Percentiles rank a stretch among this genome's conserved stretches.
Evolutionary conservation across 805 yeast genomes (phyloP).

Genomic region (Cyberlindnera bimundalis): DNA sequence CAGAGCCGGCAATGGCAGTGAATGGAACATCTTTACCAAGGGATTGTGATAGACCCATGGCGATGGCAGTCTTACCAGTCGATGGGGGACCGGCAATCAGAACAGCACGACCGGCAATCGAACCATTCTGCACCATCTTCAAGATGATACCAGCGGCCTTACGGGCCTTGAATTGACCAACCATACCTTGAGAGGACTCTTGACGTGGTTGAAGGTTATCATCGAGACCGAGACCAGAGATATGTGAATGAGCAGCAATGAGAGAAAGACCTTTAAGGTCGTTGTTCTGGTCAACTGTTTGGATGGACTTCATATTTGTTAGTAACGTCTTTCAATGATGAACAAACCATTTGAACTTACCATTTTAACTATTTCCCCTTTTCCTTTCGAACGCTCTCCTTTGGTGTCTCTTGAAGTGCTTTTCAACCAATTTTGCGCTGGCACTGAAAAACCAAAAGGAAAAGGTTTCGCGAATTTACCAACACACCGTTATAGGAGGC

Average conservation of each 20-base stretch:
- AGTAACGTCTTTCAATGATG: not conserved
- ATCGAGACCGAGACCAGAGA: conserved; percentile 94
- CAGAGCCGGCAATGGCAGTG: conserved; percentile 93
- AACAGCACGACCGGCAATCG: conserved; percentile 95
- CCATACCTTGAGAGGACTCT: conserved; percentile 86
- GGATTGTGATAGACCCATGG: conserved; percentile 84
- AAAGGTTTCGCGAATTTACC: too few relatives aligned
- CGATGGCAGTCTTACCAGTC: conserved; percentile 98
- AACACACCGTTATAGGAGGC: too few relatives aligned
- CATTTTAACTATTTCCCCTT: not conserved
- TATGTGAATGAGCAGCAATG: conserved; percentile 98
- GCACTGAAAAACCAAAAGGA: too few relatives aligned
- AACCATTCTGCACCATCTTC: conserved; percentile 89
- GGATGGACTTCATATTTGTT: conserved; percentile 33
- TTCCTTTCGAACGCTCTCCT: not conserved
- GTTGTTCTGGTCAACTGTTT: conserved; percentile 41
- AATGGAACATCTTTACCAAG: conserved; percentile 78
- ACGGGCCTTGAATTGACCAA: conserved; percentile 93
- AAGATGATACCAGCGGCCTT: conserved; percentile 93
- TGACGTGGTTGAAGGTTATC: conserved; percentile 76
- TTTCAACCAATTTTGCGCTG: conserved; percentile 1
- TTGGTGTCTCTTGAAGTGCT: not conserved
- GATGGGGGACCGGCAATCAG: conserved; percentile 97
- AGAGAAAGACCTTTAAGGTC: conserved; percentile 64
- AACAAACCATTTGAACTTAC: conserved; percentile 13